Percentiles rank a stretch among this genome's conserved stretches.
phyloP scores from a whole-genome alignment of 768 basidiomycete genomes.

The Boletus rex-veris region DNA sequence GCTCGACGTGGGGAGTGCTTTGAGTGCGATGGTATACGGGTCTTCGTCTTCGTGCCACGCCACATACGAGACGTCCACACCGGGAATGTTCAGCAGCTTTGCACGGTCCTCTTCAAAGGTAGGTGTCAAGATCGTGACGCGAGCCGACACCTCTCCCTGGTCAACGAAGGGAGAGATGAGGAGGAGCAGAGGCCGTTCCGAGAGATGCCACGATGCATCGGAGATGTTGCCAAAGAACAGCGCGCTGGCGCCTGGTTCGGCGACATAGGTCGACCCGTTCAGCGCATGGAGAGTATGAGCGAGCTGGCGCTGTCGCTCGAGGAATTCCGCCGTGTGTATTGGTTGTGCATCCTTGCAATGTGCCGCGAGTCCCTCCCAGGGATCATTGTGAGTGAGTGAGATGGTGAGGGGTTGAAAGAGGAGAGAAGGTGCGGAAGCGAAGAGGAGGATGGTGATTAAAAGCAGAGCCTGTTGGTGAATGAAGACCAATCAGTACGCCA shows the following conservation, averaged over 20 bases:
- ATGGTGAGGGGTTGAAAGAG: not conserved
- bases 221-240: constrained; percentile 75
- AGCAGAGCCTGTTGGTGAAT: constrained; percentile 10
- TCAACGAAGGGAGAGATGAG: constrained; percentile 47
- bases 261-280: constrained; percentile 66
- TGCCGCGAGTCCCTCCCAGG: constrained; percentile 28
- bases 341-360: constrained; percentile 51
- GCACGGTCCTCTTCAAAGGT: constrained; percentile 75
- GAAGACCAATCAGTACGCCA: not conserved
- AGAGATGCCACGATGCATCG: constrained; percentile 57
- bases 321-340: constrained; percentile 45
- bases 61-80: constrained; percentile 42
- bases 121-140: constrained; percentile 67
- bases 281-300: constrained; percentile 46
- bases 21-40: constrained; percentile 56
- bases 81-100: constrained; percentile 52
- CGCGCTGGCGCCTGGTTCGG: constrained; percentile 74
- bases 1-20: constrained; percentile 24
- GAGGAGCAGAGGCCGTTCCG: constrained; percentile 76
- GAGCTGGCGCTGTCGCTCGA: constrained; percentile 51
- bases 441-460: constrained; percentile 6
- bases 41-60: constrained; percentile 67
- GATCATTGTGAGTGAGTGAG: not conserved
- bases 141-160: constrained; percentile 33
- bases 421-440: constrained; percentile 2